A percentile compares a stretch with the other conserved stretches of the same genome.
Evolutionary conservation across 805 yeast genomes (phyloP).

Genomic region (Kuraishia cidri): DNA sequence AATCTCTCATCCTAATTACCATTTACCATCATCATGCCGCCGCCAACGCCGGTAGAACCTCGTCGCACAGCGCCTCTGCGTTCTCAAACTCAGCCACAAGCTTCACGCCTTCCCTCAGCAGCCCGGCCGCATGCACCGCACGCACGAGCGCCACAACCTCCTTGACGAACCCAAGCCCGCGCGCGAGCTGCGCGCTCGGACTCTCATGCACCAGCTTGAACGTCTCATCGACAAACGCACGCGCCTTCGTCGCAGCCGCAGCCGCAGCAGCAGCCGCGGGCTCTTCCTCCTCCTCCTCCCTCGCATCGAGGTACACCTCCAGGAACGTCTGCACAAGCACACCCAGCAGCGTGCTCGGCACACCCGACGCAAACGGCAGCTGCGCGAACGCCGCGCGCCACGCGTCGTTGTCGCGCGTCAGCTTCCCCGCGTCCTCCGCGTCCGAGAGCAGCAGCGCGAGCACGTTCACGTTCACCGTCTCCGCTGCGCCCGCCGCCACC

Average conservation of each 20-base stretch:
- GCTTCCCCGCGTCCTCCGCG: conserved; percentile 46
- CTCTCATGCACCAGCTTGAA: conserved; percentile 10
- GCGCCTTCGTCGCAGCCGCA: conserved; percentile 5
- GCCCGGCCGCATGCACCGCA: conserved; percentile 7
- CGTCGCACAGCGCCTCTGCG: conserved; percentile 7
- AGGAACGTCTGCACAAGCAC: conserved; percentile 47
- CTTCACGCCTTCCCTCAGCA: conserved; percentile 8
- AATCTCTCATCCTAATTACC: not conserved
- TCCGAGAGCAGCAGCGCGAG: conserved; percentile 40
- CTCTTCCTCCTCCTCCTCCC: not conserved
- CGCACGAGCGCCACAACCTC: conserved; percentile 14
- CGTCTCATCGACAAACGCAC: conserved; percentile 8
- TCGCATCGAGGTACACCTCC: conserved; percentile 18
- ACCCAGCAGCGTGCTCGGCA: conserved; percentile 59
- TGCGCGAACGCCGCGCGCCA: conserved; percentile 53
- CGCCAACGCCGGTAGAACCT: no score
- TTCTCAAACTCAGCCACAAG: conserved; percentile 5
- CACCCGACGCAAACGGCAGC: conserved; percentile 50
- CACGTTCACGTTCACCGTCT: conserved; percentile 42
- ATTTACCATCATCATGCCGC: not conserved
- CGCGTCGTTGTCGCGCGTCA: conserved; percentile 27
- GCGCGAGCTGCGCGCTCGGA: conserved; percentile 11
- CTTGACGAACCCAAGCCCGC: conserved; percentile 13
- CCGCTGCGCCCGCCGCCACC: conserved; percentile 38
- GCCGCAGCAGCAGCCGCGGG: not conserved